A percentile compares a stretch with the other conserved stretches of the same genome.
Conservation (phyloP, 2,329 filamentous ascomycete species). For the Penicillium fuscoglaucum region DNA sequence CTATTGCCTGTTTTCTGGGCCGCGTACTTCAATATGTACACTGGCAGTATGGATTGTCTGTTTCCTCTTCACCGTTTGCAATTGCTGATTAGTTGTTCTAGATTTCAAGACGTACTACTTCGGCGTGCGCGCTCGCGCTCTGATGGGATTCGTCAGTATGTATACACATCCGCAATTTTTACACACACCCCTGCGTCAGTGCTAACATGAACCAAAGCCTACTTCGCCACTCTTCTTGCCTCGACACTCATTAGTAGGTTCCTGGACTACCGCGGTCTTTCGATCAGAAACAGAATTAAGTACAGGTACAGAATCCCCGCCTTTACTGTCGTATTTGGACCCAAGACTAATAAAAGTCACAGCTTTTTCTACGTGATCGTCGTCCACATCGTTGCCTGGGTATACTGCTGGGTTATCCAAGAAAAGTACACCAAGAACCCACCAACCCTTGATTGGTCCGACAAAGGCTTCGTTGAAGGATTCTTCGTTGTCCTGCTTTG, state of each 20-base stretch:
- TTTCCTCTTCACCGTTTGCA: background rate
- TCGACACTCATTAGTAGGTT: constrained; percentile 49
- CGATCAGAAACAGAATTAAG: constrained; percentile 46
- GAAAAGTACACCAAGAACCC: constrained; percentile 51
- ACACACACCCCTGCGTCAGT: background rate
- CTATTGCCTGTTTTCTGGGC: constrained; percentile 49
- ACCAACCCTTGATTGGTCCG: constrained; percentile 45
- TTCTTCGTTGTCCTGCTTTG: constrained; percentile 53
- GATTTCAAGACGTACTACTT: constrained; percentile 55
- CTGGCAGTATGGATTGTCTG: constrained; percentile 29
- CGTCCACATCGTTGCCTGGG: constrained; percentile 52
- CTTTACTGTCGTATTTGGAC: fast-evolving
- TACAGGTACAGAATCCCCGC: constrained; percentile 23
- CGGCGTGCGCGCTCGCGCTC: constrained; percentile 48
- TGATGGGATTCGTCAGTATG: constrained; percentile 49
- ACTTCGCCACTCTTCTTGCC: constrained; percentile 46
- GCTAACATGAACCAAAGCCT: constrained; percentile 22
- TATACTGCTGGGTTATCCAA: constrained; percentile 56
- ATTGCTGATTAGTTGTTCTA: constrained; percentile 4
- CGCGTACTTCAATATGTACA: constrained; percentile 49
- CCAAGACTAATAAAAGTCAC: background rate
- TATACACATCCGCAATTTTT: background rate
- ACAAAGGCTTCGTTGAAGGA: constrained; percentile 48
- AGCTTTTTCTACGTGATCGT: constrained; percentile 50
- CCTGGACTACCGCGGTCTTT: constrained; percentile 46